A percentile compares a stretch with the other conserved stretches of the same genome.
phyloP scores from a whole-genome alignment of 345 rosid species.

The Citrus trifoliata region DNA sequence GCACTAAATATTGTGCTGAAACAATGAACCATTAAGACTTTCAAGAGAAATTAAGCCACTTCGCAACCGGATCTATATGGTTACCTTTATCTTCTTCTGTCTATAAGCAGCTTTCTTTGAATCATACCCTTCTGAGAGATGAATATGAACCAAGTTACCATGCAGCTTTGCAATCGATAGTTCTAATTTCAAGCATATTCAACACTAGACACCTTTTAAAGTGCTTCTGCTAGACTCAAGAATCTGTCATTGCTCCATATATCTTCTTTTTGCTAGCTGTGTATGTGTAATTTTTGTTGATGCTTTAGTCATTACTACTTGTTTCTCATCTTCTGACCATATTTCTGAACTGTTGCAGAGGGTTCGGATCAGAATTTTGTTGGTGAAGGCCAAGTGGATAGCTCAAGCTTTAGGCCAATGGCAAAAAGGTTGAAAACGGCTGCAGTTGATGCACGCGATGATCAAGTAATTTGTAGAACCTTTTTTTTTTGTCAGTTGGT shows the following conservation, averaged over 20 bases:
- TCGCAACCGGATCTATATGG: not conserved
- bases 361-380: constrained; percentile 75
- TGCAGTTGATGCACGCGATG: constrained; percentile 16
- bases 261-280: not conserved
- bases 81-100: not conserved
- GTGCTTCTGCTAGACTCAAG: not conserved
- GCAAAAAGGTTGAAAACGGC: constrained; percentile 32
- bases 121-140: not conserved
- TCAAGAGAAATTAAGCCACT: no score
- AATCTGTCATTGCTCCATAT: not conserved
- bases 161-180: not conserved
- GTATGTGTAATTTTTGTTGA: not conserved
- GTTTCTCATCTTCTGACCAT: not conserved
- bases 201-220: not conserved
- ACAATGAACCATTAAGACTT: not conserved
- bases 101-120: not conserved
- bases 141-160: not conserved
- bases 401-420: constrained; percentile 9
- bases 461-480: constrained; percentile 24
- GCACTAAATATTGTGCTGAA: not conserved
- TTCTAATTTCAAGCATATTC: not conserved
- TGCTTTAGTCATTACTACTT: not conserved
- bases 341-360: constrained; percentile 40
- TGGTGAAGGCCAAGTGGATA: constrained; percentile 33
- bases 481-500: not conserved